A percentile compares a stretch with the other conserved stretches of the same genome.
These are phyloP conservation scores for Fraxinus sp. DNA, from an alignment of 305 asterid species.

Conservation along the genomic window DNA sequence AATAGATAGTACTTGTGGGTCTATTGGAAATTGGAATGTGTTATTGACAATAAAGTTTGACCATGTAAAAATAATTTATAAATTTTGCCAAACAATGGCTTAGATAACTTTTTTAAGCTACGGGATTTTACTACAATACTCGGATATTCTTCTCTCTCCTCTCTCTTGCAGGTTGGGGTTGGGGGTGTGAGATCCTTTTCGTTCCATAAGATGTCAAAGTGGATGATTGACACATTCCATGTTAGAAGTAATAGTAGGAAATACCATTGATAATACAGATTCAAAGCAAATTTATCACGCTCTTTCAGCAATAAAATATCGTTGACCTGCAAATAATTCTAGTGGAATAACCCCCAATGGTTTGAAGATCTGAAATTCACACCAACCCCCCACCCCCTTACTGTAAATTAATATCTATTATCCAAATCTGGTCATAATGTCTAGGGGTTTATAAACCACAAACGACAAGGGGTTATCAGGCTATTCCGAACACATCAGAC, in stretches of 20 bases:
- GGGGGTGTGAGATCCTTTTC: background rate
- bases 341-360: background rate
- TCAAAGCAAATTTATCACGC: background rate
- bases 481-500: background rate
- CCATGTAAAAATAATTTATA: background rate
- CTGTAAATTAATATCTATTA: background rate
- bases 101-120: background rate
- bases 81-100: background rate
- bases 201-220: background rate
- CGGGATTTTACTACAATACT: background rate
- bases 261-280: background rate
- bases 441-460: background rate
- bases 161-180: background rate
- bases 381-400: background rate
- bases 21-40: background rate
- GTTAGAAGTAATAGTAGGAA: background rate
- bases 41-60: background rate
- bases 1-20: background rate
- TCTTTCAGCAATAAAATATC: background rate
- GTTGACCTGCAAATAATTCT: background rate
- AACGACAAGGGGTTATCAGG: background rate
- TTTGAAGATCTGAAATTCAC: background rate
- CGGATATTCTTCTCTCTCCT: background rate
- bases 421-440: background rate
- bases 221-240: background rate